Evolutionary conservation across 805 yeast genomes (phyloP).

Genomic region (Hanseniaspora valbyensis): DNA sequence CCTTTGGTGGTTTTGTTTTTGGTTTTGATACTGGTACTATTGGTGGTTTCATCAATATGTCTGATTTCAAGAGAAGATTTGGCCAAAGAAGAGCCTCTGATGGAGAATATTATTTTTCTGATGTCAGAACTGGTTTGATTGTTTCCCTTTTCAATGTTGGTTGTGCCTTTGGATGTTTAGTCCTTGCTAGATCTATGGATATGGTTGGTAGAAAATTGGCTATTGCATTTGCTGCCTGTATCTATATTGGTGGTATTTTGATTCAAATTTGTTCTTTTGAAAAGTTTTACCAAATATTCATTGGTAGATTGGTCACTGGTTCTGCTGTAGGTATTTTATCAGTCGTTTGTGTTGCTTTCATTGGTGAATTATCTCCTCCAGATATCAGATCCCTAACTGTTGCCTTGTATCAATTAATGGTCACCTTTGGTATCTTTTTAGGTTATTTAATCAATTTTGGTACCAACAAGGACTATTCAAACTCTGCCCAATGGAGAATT

Average conservation of each 20-base stretch:
- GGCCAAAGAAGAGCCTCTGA: conserved; percentile 41
- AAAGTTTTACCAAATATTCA: conserved; percentile 42
- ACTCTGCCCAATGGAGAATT: conserved; percentile 58
- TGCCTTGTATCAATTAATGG: conserved; percentile 58
- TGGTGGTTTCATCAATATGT: conserved; percentile 52
- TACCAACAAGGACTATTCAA: conserved; percentile 31
- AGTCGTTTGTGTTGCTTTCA: conserved; percentile 63
- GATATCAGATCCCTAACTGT: conserved; percentile 61
- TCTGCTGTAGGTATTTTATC: conserved; percentile 68
- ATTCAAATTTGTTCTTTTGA: conserved; percentile 71
- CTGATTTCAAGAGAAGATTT: conserved; percentile 47
- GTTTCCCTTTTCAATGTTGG: conserved; percentile 61
- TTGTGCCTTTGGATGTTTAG: conserved; percentile 62
- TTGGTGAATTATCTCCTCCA: conserved; percentile 34
- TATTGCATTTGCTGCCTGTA: conserved; percentile 47
- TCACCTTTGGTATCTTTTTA: conserved; percentile 63
- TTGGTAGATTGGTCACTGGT: conserved; percentile 63
- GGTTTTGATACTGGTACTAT: conserved; percentile 75
- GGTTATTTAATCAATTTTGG: conserved; percentile 70
- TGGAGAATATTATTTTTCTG: conserved; percentile 39
- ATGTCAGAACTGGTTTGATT: conserved; percentile 47
- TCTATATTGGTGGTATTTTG: conserved; percentile 57
- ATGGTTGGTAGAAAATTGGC: conserved; percentile 55
- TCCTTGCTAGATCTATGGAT: conserved; percentile 50
- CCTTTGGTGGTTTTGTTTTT: conserved; percentile 44